Evolutionary conservation across 345 rosid species (phyloP).

Genomic region (Schrenkiella parvula): DNA sequence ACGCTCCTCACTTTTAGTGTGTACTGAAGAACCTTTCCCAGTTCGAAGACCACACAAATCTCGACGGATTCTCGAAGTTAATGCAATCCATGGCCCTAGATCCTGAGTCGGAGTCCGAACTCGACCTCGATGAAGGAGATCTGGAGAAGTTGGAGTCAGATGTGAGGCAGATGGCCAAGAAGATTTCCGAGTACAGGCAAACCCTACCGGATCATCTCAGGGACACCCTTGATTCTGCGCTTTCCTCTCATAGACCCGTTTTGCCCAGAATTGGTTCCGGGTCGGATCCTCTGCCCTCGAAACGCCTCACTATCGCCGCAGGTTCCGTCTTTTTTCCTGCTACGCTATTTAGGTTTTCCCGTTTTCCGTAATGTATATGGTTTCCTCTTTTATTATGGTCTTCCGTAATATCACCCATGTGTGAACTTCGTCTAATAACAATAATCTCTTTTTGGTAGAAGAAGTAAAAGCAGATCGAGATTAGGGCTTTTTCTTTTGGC

Average conservation of each 20-base stretch:
- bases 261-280: constrained; percentile 20
- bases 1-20: constrained; percentile 11
- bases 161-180: constrained; percentile 57
- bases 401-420: no score
- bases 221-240: constrained; percentile 42
- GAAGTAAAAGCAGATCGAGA: no score
- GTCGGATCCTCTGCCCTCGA: constrained; percentile 37
- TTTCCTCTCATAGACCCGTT: constrained; percentile 43
- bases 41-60: background rate
- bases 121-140: constrained; percentile 36
- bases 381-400: no score
- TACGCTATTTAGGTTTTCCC: background rate
- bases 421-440: no score
- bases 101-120: constrained; percentile 18
- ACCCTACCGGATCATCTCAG: constrained; percentile 66
- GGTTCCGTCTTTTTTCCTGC: constrained; percentile 22
- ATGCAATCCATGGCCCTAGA: constrained; percentile 1
- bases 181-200: constrained; percentile 54
- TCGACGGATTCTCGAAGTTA: background rate
- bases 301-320: constrained; percentile 29
- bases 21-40: background rate
- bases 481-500: no score
- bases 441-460: no score
- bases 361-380: no score
- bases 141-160: constrained; percentile 56